These are phyloP conservation scores for Filobasidium uniguttulatum DNA, from an alignment of 1,284 basidiomycete genomes.

Conservation along the genomic window DNA sequence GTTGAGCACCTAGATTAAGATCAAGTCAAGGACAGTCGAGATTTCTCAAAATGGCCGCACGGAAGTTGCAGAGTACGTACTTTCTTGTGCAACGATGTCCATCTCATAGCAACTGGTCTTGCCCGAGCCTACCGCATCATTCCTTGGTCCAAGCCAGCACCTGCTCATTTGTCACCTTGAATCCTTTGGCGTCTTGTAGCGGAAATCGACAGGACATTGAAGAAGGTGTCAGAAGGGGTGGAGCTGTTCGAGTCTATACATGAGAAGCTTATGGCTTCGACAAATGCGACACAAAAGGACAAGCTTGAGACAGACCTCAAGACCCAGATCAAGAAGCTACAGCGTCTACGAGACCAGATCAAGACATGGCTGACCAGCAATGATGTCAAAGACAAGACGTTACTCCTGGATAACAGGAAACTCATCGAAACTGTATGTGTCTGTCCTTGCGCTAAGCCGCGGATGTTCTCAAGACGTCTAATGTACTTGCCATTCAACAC, in stretches of 20 bases:
- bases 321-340: constrained; percentile 98
- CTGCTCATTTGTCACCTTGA: background rate
- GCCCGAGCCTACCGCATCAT: too few species aligned
- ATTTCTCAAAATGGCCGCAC: constrained; percentile 8
- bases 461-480: too few species aligned
- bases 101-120: background rate
- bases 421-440: constrained; percentile 88
- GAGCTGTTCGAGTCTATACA: constrained; percentile 91
- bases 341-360: constrained; percentile 94
- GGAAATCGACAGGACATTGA: constrained; percentile 91
- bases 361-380: constrained; percentile 97
- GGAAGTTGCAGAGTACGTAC: constrained; percentile 12
- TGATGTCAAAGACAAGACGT: constrained; percentile 98
- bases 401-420: constrained; percentile 80
- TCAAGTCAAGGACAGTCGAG: too few species aligned
- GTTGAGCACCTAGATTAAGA: too few species aligned
- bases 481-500: too few species aligned
- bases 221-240: constrained; percentile 85
- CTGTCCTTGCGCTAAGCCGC: background rate
- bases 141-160: too few species aligned
- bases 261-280: constrained; percentile 87
- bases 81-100: too few species aligned
- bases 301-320: constrained; percentile 89
- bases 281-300: constrained; percentile 85
- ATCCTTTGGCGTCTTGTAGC: constrained; percentile 42